phyloP scores from a whole-genome alignment of 2,329 filamentous ascomycete species.

The Exophiala calicioides region DNA sequence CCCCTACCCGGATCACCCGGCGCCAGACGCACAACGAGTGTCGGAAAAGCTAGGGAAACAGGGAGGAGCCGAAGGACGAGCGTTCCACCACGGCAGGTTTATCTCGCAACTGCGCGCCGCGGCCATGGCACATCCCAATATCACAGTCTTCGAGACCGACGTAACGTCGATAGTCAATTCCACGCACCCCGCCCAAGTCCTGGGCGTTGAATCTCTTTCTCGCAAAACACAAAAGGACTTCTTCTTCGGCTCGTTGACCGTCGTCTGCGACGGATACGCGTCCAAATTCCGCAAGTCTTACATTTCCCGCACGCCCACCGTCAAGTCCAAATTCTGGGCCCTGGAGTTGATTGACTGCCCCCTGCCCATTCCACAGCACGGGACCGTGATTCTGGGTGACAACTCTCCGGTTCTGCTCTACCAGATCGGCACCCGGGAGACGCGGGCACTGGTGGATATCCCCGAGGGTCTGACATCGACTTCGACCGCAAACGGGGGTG shows the following conservation, averaged over 20 bases:
- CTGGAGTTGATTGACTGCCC: constrained; percentile 87
- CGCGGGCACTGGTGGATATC: constrained; percentile 84
- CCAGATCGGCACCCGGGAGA: constrained; percentile 95
- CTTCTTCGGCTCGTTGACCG: constrained; percentile 86
- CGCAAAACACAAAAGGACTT: constrained; percentile 64
- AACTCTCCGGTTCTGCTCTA: constrained; percentile 83
- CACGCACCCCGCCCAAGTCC: constrained; percentile 67
- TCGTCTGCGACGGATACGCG: constrained; percentile 88
- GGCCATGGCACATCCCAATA: constrained; percentile 74
- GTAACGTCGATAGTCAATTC: constrained; percentile 74
- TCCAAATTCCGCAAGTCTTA: constrained; percentile 87
- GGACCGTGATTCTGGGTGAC: constrained; percentile 83
- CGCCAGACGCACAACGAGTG: constrained; percentile 17
- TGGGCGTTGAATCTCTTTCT: constrained; percentile 79
- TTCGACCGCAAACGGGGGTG: constrained; percentile 71
- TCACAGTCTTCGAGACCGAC: constrained; percentile 88
- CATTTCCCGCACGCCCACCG: constrained; percentile 65
- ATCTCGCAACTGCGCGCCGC: constrained; percentile 77
- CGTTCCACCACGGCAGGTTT: constrained; percentile 94
- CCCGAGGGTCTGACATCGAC: constrained; percentile 76
- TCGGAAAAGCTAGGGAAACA: constrained; percentile 27
- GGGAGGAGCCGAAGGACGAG: constrained; percentile 68
- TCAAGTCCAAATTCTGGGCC: constrained; percentile 87
- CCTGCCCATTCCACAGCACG: constrained; percentile 72
- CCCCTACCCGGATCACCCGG: constrained; percentile 69